These are phyloP conservation scores for Fusarium pseudograminearum DNA, from an alignment of 2,329 filamentous ascomycete species.

Conservation along the genomic window DNA sequence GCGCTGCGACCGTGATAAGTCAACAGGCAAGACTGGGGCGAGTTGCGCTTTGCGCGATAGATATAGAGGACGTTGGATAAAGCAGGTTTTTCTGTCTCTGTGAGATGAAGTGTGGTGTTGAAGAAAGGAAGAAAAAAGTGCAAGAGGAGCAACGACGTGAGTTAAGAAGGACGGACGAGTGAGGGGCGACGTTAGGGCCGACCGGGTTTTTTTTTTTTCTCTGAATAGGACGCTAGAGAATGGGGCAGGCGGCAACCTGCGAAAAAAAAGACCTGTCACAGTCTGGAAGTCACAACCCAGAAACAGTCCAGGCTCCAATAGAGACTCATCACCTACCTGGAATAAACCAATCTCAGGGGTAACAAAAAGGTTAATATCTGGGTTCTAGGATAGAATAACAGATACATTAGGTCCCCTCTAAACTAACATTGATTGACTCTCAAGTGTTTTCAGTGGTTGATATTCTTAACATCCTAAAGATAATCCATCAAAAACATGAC, in stretches of 20 bases:
- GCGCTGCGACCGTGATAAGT: slow-evolving; percentile 48
- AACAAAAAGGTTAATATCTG: neutral
- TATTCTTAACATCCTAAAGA: neutral
- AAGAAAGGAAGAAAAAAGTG: slow-evolving; percentile 36
- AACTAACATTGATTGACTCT: neutral
- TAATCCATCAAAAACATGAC: neutral
- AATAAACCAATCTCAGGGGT: neutral
- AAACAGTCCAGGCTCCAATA: neutral
- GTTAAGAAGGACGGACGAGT: slow-evolving; percentile 39
- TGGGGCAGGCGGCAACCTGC: slow-evolving; percentile 42
- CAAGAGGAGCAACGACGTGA: slow-evolving; percentile 39
- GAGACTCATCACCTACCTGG: neutral
- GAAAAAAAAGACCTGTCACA: neutral
- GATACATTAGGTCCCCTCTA: neutral
- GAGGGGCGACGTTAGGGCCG: slow-evolving; percentile 48
- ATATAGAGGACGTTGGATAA: slow-evolving; percentile 27
- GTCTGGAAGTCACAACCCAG: neutral
- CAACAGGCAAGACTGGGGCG: slow-evolving; percentile 41
- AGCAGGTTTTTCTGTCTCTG: slow-evolving; percentile 43
- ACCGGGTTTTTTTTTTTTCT: slow-evolving; percentile 41
- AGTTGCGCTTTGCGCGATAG: slow-evolving; percentile 41
- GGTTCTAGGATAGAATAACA: too few relatives aligned
- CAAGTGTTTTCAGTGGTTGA: neutral
- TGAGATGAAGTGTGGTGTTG: slow-evolving; percentile 45
- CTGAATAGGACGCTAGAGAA: slow-evolving; percentile 37